These are phyloP conservation scores for Luffa acutangula DNA, from an alignment of 306 rosid genomes.

Conservation along the genomic window DNA sequence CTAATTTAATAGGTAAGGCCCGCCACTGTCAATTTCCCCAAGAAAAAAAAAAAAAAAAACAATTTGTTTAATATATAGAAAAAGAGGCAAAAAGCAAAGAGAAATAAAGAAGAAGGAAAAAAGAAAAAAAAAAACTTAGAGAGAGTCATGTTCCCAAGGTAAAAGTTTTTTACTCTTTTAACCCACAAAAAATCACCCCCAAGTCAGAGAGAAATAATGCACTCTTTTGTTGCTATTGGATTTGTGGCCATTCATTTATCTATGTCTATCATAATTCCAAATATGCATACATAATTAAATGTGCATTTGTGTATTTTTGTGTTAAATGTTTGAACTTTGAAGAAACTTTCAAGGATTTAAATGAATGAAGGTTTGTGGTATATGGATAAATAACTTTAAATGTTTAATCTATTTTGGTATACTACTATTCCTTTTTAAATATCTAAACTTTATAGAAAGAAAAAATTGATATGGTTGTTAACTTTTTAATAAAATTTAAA, in stretches of 20 bases:
- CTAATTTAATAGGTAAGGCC: slow-evolving; percentile 40
- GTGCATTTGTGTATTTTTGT: not conserved
- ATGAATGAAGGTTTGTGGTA: not conserved
- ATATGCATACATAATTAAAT: not conserved
- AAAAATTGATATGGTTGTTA: no score
- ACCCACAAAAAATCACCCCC: not conserved
- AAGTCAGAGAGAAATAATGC: not conserved
- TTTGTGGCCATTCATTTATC: slow-evolving; percentile 40
- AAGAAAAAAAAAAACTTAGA: not conserved
- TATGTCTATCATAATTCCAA: not conserved
- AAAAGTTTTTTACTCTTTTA: not conserved
- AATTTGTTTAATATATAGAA: not conserved
- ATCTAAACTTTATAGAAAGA: no score
- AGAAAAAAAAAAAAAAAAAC: not conserved
- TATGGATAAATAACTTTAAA: not conserved
- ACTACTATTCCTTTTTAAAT: not conserved
- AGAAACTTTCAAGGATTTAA: not conserved
- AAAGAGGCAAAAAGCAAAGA: no score
- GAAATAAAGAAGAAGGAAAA: no score
- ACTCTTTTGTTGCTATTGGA: slow-evolving; percentile 19
- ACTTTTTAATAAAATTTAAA: no score
- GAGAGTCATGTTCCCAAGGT: not conserved
- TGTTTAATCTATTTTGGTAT: not conserved
- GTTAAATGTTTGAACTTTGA: not conserved
- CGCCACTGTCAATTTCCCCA: slow-evolving; percentile 26